Evolutionary conservation across 169 alveolate genomes (phyloP), one percentile per base, ranked within the genome.

Genomic region (Plasmodium yoelii): DNA sequence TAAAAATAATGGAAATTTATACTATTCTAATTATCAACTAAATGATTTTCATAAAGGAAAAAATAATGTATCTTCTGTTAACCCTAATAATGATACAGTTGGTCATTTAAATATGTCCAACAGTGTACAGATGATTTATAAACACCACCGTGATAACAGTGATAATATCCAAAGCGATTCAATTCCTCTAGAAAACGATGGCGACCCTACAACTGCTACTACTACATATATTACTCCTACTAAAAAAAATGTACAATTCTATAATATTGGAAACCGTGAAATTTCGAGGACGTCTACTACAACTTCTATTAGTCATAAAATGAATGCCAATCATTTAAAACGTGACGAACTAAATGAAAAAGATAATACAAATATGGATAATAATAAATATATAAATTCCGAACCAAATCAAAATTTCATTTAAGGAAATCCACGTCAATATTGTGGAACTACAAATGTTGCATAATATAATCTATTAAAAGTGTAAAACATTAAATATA

Each of bases 281-380:
- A 39, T 75, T 13, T 75, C 88, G 49, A 75, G 71, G 46, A 75
- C 88, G 2, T 75, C 88, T 1, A 75, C 88, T 2, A 49, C 69
- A 51, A 74, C 75, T 1, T 61, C 88, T 15, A 51, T 60, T 28
- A 63, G 74, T 24, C 34, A 44, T 34, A 63, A 63, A 75, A 56
- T 39, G 44, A 42, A 53, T 34, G 82, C 5, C 7, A 34, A 34
- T 3, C 42, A 34, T 34, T 34, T 34, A 34, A 34, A 34, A 34
- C 42, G 42, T 34, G 42, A 73, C 2, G 24, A 63, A 13, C 12
- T n/a, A 2, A 69, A 69, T 10, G n/a, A 0, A 63, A 73, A 42
- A 13, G 71, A 15, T 4, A 34, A 34, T 34, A 0, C 42, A 34
- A 34, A 34, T 4, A 34, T 34, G 42, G 42, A 34, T 34, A 7